These are phyloP conservation scores for Angomonas ambiguus DNA, from an alignment of 208 protist genomes.

Conservation along the genomic window DNA sequence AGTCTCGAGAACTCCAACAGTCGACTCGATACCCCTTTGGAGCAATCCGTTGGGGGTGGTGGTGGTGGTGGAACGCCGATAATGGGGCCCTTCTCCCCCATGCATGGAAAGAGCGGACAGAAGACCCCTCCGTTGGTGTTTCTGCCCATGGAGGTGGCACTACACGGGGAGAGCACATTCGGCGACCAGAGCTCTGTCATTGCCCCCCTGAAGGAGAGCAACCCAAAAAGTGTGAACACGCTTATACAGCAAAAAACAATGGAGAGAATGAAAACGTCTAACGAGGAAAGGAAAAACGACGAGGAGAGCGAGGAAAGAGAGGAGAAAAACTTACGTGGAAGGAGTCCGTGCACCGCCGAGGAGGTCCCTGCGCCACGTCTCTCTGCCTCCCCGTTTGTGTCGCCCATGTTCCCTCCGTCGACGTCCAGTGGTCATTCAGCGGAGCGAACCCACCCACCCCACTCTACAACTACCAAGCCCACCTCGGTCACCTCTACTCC, in stretches of 20 bases:
- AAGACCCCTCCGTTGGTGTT: neutral
- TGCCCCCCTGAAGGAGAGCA: neutral
- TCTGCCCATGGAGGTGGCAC: neutral
- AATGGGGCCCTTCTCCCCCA: neutral
- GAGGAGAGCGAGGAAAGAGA: neutral
- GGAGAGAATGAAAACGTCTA: no score
- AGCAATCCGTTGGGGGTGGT: no score
- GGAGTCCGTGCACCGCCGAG: neutral
- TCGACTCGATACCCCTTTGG: no score
- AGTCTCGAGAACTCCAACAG: neutral
- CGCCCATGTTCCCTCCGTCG: no score
- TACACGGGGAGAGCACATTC: neutral
- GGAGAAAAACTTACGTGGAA: neutral
- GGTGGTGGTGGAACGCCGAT: neutral
- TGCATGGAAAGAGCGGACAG: neutral
- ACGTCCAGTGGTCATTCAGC: no score
- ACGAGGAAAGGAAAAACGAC: no score
- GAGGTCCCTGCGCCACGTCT: neutral
- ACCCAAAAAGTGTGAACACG: neutral
- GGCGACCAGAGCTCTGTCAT: neutral
- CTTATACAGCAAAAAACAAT: neutral
- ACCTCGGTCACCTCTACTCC: neutral
- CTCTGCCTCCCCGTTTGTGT: neutral
- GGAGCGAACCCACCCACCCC: no score
- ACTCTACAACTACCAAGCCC: neutral